Evolutionary conservation across 2,329 filamentous ascomycete genomes (phyloP), one percentile per base, ranked within the genome.

Genomic region (Fusarium proliferatum): DNA sequence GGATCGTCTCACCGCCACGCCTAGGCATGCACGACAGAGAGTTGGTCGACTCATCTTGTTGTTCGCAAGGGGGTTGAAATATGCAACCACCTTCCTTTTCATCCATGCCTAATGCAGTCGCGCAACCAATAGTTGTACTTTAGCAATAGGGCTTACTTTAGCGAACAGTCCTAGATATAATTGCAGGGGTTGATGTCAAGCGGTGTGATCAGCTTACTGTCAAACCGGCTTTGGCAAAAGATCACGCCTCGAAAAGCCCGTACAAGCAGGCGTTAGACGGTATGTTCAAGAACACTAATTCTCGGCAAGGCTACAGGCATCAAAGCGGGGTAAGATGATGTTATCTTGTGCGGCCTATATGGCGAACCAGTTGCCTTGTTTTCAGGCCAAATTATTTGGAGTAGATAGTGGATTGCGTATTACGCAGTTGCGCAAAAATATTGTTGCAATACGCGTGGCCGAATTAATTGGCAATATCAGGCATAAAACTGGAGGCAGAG

Each of bases 221-320:
- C 15, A 43, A 23, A 43, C 1, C 10, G 5, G n/a, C 15, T 9
- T 5, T 11, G n/a, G 5, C 9, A 43, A 9, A 16, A 4, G 9
- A 16, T 5, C 11, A 43, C 15, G 9, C 1, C 41, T 16, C 9
- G 1, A 0, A 43, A 23, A 6, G 13, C n/a, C 41, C 15, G 11
- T 23, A 23, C 5, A 6, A 0, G 7, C 0, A 43, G 9, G 13
- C 0, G 5, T 23, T 16, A 5, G 6, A 23, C 16, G 0, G 41
- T 1, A 43, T 2, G 9, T 43, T 9, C 0, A 16, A 23, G 13
- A 23, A 7, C 0, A 23, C 6, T 11, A 23, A 23, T 16, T 43
- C 13, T 11, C 6, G 9, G 1, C 13, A 10, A 4, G 43, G 23
- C 11, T 19, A 19, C 9, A 45, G 16, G 43, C 4, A 4, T 23